Base-by-base conservation (phyloP, 2,329 filamentous ascomycete species). In the Immersiporthe knoxdaviesiana region DNA sequence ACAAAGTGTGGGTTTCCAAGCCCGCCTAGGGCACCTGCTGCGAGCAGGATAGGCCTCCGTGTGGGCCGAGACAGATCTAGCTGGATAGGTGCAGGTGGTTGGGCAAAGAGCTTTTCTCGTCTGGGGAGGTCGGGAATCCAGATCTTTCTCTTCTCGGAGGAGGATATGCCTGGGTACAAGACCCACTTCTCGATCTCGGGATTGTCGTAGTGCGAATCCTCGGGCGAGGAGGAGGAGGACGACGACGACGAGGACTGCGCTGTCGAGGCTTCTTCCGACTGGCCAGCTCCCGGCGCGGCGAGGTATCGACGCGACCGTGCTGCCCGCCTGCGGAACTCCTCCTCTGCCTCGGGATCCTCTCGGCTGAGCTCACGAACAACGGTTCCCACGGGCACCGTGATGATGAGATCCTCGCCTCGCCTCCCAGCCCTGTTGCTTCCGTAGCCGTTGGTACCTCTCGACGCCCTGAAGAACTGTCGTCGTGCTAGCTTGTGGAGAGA, bases 1-100 rank as follows among this genome's bases (percentile, higher is more conserved):
- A 92, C 88, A 76, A 98, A 99, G 78, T 97, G 94, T 6, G 96
- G 93, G 76, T 99, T 99, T 14, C 96, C 96, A 10, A 97, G 80
- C 0, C 96, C 96, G 11, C 96, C 96, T 71, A 97, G 87, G 6
- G 93, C 94, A 10, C 96, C 96, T 0, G 93, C 91, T 1, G 93
- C 92, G 14, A 99, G 87, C 32, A 99, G 84, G 73, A 97, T 90
- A 0, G 96, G 96, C 61, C 88, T 87, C 6, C 93, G 89, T 80
- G 96, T 97, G 0, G 92, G 92, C 63, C 88, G 85, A 63, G 89
- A 90, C 16, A 94, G 83, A 77, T 94, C 92, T 16, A 94, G 84
- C 69, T 88, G 82, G 65, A 98, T 87, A 1, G 93, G 93, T 0
- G 87, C 87, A 12, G 88, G 80, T 0, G 92, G 94, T 75, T 97